Base-by-base conservation (phyloP, 208 protist genomes). In the Blastocrithidia nonstop region DNA sequence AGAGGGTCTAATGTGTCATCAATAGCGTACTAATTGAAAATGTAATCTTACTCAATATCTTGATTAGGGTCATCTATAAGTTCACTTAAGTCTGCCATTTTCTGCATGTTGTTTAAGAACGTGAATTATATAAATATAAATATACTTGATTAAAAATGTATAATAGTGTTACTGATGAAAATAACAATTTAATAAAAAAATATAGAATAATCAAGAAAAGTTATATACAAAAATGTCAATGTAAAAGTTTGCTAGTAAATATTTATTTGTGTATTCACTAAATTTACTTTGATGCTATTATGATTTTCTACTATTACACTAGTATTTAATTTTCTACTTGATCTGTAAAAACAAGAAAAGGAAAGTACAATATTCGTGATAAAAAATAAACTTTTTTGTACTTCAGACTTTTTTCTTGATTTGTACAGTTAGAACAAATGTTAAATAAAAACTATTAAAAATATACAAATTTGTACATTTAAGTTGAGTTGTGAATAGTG, bases 21-120 rank as follows among this genome's bases (percentile, higher is more conserved):
- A 52, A 95, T 91, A 31, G 77, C 71, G 61, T 95, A 94, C 57
- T 94, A 80, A 50, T 80, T 90, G 67, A 89, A 95, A 44, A 94
- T 87, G 43, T 87, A 92, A 29, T 95, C 88, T 31, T 94, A 83
- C 49, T 85, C 77, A 7, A 43, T 61, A 39, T 83, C 72, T 23
- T 66, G 65, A 29, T 43, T 52, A 23, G 50, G 35, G 21, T 85
- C 75, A 25, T 89, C 75, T 8, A 82, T 37, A 16, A 81, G 48
- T 22, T 28, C 59, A 53, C 11, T 48, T 32, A 20, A 53, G 49
- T 28, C 42, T 19, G 29, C 32, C 46, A 55, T 69, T 33, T 56
- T 50, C 26, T 45, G 5, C 17, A 52, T 42, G 40, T 9, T 27
- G 35, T 32, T 20, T 55, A 23, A 20, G 23, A 4, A 25, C 15